A percentile compares a stretch with the other conserved stretches of the same genome.
phyloP scores from a whole-genome alignment of 306 rosid species.

The Lupinus albus region DNA sequence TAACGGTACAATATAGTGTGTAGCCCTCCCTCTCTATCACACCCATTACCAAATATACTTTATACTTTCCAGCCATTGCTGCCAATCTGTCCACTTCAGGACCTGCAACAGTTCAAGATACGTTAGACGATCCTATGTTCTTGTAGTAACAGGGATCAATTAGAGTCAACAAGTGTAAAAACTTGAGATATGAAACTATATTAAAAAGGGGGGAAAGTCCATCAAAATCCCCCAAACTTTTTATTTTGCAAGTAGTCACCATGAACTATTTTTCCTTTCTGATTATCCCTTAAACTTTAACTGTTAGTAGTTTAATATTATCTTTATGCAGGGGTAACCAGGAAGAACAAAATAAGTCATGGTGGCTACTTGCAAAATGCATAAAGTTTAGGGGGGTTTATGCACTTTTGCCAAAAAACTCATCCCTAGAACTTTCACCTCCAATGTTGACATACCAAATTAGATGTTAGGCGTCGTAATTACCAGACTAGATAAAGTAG shows the following conservation, averaged over 20 bases:
- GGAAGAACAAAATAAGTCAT: too few relatives aligned
- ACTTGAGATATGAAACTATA: too few relatives aligned
- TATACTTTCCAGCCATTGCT: slow-evolving; percentile 91
- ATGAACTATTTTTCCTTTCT: too few relatives aligned
- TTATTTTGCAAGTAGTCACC: too few relatives aligned
- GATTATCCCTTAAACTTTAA: too few relatives aligned
- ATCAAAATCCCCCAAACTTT: too few relatives aligned
- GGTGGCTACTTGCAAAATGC: too few relatives aligned
- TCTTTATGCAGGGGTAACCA: too few relatives aligned
- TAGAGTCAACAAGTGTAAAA: not conserved
- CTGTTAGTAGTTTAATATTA: too few relatives aligned
- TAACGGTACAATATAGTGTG: slow-evolving; percentile 81
- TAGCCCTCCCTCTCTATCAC: slow-evolving; percentile 94
- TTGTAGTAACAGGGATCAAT: not conserved
- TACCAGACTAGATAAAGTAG: not conserved
- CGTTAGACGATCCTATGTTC: not conserved
- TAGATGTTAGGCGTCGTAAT: not conserved
- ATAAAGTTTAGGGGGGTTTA: too few relatives aligned
- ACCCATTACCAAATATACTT: slow-evolving; percentile 82
- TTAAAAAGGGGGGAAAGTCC: too few relatives aligned
- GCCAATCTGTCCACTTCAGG: slow-evolving; percentile 93
- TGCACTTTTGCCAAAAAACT: too few relatives aligned
- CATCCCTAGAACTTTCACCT: not conserved
- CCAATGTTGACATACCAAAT: slow-evolving; percentile 1
- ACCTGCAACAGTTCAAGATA: slow-evolving; percentile 51